Evolutionary conservation across 352 stramenopile genomes (phyloP), one percentile per base, ranked within the genome.

Genomic region (Blastocystis sp.): DNA sequence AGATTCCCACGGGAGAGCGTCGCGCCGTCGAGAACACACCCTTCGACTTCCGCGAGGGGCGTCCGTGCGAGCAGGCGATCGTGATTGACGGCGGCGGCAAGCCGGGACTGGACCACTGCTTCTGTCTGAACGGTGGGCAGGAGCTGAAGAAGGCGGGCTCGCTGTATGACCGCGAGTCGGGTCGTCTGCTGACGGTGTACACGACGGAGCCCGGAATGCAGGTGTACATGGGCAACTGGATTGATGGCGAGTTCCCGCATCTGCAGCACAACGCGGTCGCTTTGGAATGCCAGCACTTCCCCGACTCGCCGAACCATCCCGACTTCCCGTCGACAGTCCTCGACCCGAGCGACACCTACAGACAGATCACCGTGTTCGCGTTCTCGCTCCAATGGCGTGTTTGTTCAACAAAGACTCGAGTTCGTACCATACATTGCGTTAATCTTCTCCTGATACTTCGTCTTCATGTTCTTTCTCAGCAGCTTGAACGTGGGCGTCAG

Each of bases 401-500:
- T 77, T 77, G 37, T 55, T 77, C 4, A 9, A 78, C n/a, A 78
- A 24, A 26, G 16, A 55, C 45, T 21, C 61, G 4, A 60, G 13
- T 78, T 55, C 9, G 66, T 16, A 76, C 26, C n/a, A 78, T 78
- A 78, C 31, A 78, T 78, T 21, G 79, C 70, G 3, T 79, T 70
- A 19, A 62, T 76, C 24, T 35, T 65, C 4, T 90, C n/a, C 24
- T 62, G 19, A 41, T 78, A 88, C 35, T 90, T 90, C 33, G 41
- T 62, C 41, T 90, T 88, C n/a, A 63, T 78, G 37, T 74, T 71
- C 33, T 79, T 33, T n/a, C 76, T 33, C 55, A 67, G 39, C 59
- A 94, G 92, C 88, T 95, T 95, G 91, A 95, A 95, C 13, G 93
- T 95, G 2, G 93, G 93, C 50, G 93, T 95, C 55, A 94, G 79